A percentile compares a stretch with the other conserved stretches of the same genome.
Evolutionary conservation across 169 alveolate species (phyloP).

Genomic region (Cryptosporidium canis): DNA sequence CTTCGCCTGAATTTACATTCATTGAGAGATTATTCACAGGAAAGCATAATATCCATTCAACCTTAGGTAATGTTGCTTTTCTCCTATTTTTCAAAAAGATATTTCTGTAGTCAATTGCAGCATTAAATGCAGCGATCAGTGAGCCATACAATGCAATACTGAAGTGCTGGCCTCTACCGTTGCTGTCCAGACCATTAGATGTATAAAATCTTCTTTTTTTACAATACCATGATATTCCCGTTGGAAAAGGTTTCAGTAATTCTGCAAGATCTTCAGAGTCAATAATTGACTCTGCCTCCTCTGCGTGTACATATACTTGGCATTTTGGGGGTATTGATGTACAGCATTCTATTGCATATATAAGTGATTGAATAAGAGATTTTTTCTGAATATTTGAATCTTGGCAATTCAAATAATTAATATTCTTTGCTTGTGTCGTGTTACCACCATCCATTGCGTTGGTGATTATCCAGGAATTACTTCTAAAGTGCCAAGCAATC

Average conservation of each 20-base stretch:
- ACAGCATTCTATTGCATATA: constrained; percentile 51
- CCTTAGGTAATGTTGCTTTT: constrained; percentile 28
- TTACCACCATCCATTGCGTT: neutral
- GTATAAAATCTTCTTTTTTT: constrained; percentile 70
- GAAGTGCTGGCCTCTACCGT: constrained; percentile 70
- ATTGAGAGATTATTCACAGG: neutral
- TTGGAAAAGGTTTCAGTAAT: constrained; percentile 48
- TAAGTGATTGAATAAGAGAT: constrained; percentile 29
- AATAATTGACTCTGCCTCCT: constrained; percentile 70
- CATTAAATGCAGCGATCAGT: constrained; percentile 63
- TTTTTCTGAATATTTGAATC: neutral
- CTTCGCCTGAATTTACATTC: neutral
- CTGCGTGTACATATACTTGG: constrained; percentile 63
- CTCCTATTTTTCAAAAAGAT: constrained; percentile 67
- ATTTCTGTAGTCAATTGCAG: constrained; percentile 65
- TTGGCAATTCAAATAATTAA: neutral
- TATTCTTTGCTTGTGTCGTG: neutral
- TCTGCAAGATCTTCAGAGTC: constrained; percentile 68
- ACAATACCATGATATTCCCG: constrained; percentile 71
- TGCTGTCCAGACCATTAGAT: constrained; percentile 72
- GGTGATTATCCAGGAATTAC: constrained; percentile 45
- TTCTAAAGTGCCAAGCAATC: constrained; percentile 60
- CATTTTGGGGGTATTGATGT: constrained; percentile 33
- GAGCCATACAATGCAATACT: constrained; percentile 71
- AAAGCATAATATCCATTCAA: constrained; percentile 64